Base-by-base conservation (phyloP, 1,139 yeast species). In the Nakaseomyces bracarensis region DNA sequence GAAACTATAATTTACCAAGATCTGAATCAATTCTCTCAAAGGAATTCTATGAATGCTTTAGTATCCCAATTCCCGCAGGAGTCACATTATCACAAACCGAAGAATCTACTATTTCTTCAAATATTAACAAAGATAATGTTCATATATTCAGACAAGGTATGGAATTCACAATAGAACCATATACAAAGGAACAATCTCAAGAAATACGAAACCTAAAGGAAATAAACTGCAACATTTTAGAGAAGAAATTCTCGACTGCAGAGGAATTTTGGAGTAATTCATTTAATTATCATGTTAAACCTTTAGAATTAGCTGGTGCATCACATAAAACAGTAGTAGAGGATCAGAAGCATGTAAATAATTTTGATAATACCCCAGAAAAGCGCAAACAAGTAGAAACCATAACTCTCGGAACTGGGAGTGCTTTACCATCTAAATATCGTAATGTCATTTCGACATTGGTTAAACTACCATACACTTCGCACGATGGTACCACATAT, bases 391-490 rank as follows among this genome's bases (percentile, higher is more conserved):
- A 78, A 48, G 79, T 85, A 0, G 91, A 86, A 53, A 66, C 82
- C 0, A 67, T 84, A 13, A 82, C 95, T 0, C 64, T 91, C 6
- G 99, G 99, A 7, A 91, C 98, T 0, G 98, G 98, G 0, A 82
- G 95, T 21, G 94, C 98, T 0, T 65, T 86, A 36, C 99, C 99
- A 0, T 78, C 95, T 0, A 74, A 78, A 45, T 75, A 78, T 53
- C 71, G 98, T 51, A 93, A 93, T 57, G 97, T 91, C 1, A 72
- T 84, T 20, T 82, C 93, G 1, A 82, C 84, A 20, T 59, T 87
- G 21, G 69, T 87, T 3, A 72, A 95, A 49, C 55, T 86, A 1
- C 95, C 95, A 1, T 70, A 61, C 45, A 41, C 49, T 1, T 50
- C 48, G 9, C 34, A 35, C 1, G 44, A 59, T 10, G 71, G 68